Conservation (phyloP, 2,329 filamentous ascomycete genomes). For the Ophiognomonia clavigignenti-juglandacearum region DNA sequence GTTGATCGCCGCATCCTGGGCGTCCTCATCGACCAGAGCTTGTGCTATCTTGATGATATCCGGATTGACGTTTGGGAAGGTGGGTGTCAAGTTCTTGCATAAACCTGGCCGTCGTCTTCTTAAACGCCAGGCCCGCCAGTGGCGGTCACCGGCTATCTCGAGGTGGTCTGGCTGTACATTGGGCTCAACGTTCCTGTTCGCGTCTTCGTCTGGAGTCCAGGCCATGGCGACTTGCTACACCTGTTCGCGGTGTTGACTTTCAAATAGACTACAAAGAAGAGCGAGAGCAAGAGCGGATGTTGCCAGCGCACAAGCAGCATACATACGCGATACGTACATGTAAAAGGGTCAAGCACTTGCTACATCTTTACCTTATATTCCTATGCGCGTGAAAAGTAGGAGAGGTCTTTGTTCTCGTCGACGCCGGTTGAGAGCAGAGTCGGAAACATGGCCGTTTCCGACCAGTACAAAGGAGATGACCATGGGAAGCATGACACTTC, state of each 20-base stretch:
- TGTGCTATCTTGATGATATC: no score
- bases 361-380: conserved; percentile 9
- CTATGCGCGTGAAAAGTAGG: background rate
- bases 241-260: no score
- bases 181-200: background rate
- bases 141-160: conserved; percentile 4
- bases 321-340: no score
- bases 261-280: no score
- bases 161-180: conserved; percentile 3
- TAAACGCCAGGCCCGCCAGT: conserved; percentile 12
- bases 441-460: conserved; percentile 11
- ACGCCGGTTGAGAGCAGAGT: background rate
- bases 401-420: conserved; percentile 8
- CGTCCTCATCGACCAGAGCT: no score
- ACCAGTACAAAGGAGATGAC: conserved; percentile 11
- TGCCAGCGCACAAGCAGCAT: no score
- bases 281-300: no score
- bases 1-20: no score
- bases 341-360: no score
- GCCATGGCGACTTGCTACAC: background rate
- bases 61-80: background rate
- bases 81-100: background rate
- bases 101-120: conserved; percentile 10
- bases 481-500: conserved; percentile 1
- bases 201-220: background rate